These are phyloP conservation scores for Picochlorum sp. DNA, from an alignment of 139 green algal genomes.

Conservation along the genomic window DNA sequence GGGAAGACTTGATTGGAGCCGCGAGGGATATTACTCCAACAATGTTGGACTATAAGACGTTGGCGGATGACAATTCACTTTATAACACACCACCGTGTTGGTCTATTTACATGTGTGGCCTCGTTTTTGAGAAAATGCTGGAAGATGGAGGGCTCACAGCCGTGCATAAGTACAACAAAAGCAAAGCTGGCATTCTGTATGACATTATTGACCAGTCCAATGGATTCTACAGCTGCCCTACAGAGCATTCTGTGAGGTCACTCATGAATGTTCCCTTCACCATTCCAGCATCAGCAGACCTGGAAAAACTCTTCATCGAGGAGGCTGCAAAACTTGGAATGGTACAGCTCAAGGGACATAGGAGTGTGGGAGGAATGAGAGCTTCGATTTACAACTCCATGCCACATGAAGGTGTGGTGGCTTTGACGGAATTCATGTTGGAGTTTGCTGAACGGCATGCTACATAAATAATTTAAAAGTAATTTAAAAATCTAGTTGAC, in stretches of 20 bases:
- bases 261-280: constrained; percentile 99
- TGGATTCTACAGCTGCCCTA: constrained; percentile 87
- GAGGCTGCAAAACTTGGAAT: constrained; percentile 46
- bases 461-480: constrained; percentile 2
- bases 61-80: constrained; percentile 82
- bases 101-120: constrained; percentile 94
- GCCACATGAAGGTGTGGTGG: constrained; percentile 80
- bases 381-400: constrained; percentile 99
- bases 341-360: constrained; percentile 92
- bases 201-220: constrained; percentile 72
- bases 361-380: constrained; percentile 95
- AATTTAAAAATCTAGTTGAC: constrained; percentile 19
- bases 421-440: constrained; percentile 87
- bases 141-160: constrained; percentile 32
- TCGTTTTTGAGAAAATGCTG: constrained; percentile 93
- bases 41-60: constrained; percentile 91
- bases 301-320: constrained; percentile 76
- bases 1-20: constrained; percentile 90
- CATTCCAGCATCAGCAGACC: constrained; percentile 74
- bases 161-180: constrained; percentile 25
- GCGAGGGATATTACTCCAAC: constrained; percentile 55
- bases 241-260: constrained; percentile 71
- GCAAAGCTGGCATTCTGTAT: constrained; percentile 84
- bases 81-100: constrained; percentile 99
- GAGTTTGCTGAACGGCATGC: constrained; percentile 59